These are phyloP conservation scores for Wickerhamomyces ciferrii DNA, from an alignment of 805 yeast genomes.

Conservation along the genomic window DNA sequence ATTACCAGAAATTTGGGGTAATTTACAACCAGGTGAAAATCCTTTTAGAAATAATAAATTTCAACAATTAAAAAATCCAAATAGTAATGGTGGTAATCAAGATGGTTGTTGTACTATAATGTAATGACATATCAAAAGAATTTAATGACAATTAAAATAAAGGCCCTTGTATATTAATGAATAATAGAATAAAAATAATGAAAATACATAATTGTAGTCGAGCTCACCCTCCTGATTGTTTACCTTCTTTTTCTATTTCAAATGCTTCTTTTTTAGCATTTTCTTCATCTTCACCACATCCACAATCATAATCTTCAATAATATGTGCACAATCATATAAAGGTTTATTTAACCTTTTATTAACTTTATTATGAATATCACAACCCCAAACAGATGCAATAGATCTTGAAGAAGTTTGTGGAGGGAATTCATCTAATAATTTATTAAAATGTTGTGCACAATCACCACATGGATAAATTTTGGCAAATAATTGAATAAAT, in stretches of 20 bases:
- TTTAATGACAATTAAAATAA: background rate
- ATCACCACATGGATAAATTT: conserved; percentile 95
- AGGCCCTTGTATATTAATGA: too few species aligned
- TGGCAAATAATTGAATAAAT: conserved; percentile 73
- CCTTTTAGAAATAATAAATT: conserved; percentile 26
- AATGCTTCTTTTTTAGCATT: conserved; percentile 30
- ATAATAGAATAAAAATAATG: background rate
- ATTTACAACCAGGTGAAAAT: conserved; percentile 29
- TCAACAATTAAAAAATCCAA: conserved; percentile 2
- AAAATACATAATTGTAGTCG: background rate
- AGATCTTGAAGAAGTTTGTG: conserved; percentile 71
- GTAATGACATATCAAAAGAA: conserved; percentile 12
- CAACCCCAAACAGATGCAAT: conserved; percentile 97
- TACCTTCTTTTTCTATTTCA: conserved; percentile 43
- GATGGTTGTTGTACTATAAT: conserved; percentile 29
- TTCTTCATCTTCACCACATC: conserved; percentile 78
- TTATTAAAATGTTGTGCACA: conserved; percentile 88
- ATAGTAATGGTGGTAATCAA: background rate
- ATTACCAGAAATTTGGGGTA: conserved; percentile 36
- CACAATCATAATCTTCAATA: conserved; percentile 91
- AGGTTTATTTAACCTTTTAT: conserved; percentile 60
- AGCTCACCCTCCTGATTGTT: conserved; percentile 37
- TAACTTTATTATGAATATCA: conserved; percentile 83
- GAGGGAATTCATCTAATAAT: conserved; percentile 69
- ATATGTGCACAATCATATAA: conserved; percentile 82